Evolutionary conservation across 768 basidiomycete genomes (phyloP), one percentile per base, ranked within the genome.

Genomic region (Lactarius indigo): DNA sequence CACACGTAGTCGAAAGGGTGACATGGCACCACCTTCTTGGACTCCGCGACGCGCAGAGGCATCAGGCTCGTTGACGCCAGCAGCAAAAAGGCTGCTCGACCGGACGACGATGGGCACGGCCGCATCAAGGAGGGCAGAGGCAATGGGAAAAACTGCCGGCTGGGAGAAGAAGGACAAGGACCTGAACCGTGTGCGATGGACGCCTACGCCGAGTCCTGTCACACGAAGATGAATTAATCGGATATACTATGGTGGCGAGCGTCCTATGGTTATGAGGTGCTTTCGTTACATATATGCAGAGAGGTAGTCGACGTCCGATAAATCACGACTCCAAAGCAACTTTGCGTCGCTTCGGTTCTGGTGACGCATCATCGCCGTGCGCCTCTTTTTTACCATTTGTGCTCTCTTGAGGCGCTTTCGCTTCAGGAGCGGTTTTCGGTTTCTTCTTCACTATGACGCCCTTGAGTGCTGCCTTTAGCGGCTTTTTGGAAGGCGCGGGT

Each of bases 381-480:
- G 15, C 52, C 15, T 15, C 31, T 20, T 54, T 30, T 47, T 52
- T 39, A 65, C 59, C 56, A 42, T 71, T 61, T 60, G 75, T 58
- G 9, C 72, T 59, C 37, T 72, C 65, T 56, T 71, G 59, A 7
- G 72, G 57, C 35, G 63, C 44, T 26, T 68, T 66, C 31, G 56
- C 35, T 23, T 63, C 65, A 15, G 56, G 18, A 18, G 66, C 52
- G 1, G 80, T 52, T 73, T 88, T 91, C 17, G 79, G 65, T 74
- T 85, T 92, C 76, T 88, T 92, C 80, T 92, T 94, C 58, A 91
- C 85, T 18, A 94, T 78, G 9, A 92, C 88, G 23, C 92, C 92
- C 72, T 92, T 94, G 52, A 94, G 79, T 3, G 82, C 75, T 69
- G 83, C 85, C 76, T 91, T 92, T 39, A 74, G 71, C 44, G 89